phyloP scores from a whole-genome alignment of 768 basidiomycete genomes.

The Cystofilobasidium ferigula region DNA sequence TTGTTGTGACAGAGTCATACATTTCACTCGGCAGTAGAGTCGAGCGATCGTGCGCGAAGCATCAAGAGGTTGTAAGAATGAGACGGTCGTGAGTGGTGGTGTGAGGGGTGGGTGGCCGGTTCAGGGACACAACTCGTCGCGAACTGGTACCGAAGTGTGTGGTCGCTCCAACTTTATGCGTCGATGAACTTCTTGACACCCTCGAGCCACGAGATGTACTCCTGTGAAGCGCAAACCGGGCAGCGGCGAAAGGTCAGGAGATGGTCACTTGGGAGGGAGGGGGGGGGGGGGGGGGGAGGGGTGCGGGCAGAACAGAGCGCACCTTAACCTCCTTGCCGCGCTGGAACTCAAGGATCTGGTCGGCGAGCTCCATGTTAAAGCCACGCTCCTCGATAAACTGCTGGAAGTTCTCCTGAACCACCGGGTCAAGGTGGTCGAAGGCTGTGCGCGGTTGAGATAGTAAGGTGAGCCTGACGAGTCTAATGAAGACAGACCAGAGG shows the following conservation, averaged over 20 bases:
- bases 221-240: neutral
- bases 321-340: conserved; percentile 7
- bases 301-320: neutral
- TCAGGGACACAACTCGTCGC: too few species aligned
- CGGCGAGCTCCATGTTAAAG: neutral
- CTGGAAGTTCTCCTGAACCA: neutral
- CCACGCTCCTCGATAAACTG: neutral
- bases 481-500: neutral
- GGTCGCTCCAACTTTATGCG: neutral
- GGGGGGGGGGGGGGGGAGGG: neutral
- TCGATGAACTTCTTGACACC: neutral
- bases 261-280: neutral
- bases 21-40: too few species aligned
- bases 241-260: neutral
- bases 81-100: too few species aligned
- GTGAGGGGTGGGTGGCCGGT: too few species aligned
- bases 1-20: too few species aligned
- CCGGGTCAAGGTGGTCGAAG: conserved; percentile 3
- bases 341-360: neutral
- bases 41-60: too few species aligned
- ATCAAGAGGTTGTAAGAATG: too few species aligned
- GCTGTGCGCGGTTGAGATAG: neutral
- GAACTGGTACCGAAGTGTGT: too few species aligned
- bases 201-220: conserved; percentile 6
- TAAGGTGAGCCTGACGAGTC: neutral